Percentiles rank a stretch among this genome's conserved stretches.
Conservation (phyloP, 169 alveolate species). For the Eimeria tenella region DNA sequence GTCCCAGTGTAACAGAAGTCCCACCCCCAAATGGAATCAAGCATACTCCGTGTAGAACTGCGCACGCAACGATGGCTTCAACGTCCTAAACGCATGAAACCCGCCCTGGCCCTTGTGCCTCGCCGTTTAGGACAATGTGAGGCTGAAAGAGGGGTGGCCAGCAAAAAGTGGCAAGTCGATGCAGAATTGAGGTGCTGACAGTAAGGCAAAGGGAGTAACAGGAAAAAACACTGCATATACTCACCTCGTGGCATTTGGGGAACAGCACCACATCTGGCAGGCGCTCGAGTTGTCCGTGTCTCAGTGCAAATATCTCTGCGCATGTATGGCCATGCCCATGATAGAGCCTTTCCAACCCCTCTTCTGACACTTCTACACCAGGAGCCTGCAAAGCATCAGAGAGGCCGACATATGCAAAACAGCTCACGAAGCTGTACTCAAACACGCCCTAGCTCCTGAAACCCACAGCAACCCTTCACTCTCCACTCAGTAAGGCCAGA, state of each 20-base stretch:
- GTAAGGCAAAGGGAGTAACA: neutral
- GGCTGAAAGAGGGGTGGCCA: neutral
- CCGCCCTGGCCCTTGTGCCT: neutral
- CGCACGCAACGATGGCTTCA: slow-evolving; percentile 84
- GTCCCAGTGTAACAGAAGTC: slow-evolving; percentile 89
- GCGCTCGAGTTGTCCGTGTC: slow-evolving; percentile 63
- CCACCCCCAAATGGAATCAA: slow-evolving; percentile 92
- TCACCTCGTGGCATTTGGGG: slow-evolving; percentile 77
- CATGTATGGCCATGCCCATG: slow-evolving; percentile 79
- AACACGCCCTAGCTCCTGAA: no score
- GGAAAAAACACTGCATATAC: slow-evolving; percentile 8
- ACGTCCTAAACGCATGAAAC: slow-evolving; percentile 81
- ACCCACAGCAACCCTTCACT: no score
- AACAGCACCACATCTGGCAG: slow-evolving; percentile 68
- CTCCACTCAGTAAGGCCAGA: no score
- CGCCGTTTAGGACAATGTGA: neutral
- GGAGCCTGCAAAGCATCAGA: slow-evolving; percentile 54
- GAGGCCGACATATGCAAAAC: neutral
- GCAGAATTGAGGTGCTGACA: neutral
- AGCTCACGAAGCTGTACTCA: neutral
- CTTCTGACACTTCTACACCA: slow-evolving; percentile 39
- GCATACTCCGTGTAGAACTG: slow-evolving; percentile 85
- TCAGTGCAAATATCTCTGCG: slow-evolving; percentile 64
- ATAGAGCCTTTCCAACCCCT: slow-evolving; percentile 66
- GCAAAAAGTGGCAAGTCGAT: neutral